phyloP scores from a whole-genome alignment of 2,329 filamentous ascomycete species.

The Alternaria arborescens region DNA sequence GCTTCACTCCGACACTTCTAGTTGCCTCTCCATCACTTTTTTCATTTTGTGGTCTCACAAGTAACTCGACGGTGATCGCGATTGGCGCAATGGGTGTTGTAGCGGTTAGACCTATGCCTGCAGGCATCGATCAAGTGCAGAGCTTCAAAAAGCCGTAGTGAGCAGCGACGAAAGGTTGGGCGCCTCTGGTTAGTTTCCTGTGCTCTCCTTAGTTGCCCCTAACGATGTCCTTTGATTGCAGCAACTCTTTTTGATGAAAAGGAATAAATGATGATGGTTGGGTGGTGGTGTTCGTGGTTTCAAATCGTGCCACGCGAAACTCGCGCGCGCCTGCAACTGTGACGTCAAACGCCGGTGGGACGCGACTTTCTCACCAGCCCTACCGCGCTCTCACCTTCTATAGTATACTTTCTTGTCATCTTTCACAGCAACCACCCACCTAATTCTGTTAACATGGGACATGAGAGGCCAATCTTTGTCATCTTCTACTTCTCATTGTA shows the following conservation, averaged over 20 bases:
- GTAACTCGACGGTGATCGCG: not conserved
- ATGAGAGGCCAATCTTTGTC: not conserved
- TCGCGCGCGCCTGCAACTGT: slow-evolving; percentile 7
- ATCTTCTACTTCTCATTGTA: not conserved
- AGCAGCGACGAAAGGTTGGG: not conserved
- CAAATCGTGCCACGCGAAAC: slow-evolving; percentile 3
- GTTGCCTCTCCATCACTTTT: not conserved
- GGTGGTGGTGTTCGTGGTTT: slow-evolving; percentile 3
- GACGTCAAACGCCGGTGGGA: not conserved
- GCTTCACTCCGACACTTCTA: not conserved
- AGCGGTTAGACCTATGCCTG: not conserved
- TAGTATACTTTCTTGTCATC: not conserved
- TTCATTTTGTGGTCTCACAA: not conserved
- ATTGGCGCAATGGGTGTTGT: not conserved
- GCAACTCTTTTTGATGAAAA: not conserved
- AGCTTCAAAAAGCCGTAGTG: not conserved
- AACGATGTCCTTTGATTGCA: not conserved
- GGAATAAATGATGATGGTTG: not conserved
- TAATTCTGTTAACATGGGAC: not conserved
- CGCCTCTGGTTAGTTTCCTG: not conserved
- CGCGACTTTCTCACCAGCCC: not conserved
- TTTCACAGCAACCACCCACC: not conserved
- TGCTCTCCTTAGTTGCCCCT: not conserved
- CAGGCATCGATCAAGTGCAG: not conserved
- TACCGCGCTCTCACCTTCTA: slow-evolving; percentile 1